These are phyloP conservation scores for Globomyces sp. DNA, from an alignment of 371 early-diverging fungal species.

Conservation along the genomic window DNA sequence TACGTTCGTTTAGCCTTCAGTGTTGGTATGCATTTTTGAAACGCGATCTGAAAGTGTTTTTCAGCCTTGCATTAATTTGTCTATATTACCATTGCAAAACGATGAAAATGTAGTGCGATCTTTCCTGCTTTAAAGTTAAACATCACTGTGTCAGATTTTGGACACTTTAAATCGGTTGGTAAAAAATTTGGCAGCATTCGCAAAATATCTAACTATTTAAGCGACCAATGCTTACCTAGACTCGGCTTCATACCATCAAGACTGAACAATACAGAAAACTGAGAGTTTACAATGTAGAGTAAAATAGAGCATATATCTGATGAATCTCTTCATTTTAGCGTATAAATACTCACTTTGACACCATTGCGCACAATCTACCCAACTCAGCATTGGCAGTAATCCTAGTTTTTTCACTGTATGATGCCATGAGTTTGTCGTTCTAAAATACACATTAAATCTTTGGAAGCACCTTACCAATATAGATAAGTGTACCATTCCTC, in stretches of 20 bases:
- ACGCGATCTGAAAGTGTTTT: not conserved
- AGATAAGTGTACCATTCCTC: slow-evolving; percentile 6
- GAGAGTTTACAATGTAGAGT: not conserved
- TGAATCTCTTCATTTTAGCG: not conserved
- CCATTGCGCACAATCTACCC: slow-evolving; percentile 8
- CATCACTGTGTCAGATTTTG: slow-evolving; percentile 5
- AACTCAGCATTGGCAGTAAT: not conserved
- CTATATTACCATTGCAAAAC: not conserved
- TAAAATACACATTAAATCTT: not conserved
- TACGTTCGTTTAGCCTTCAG: not conserved
- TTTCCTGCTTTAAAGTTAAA: slow-evolving; percentile 15
- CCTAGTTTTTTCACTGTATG: not conserved
- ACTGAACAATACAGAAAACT: not conserved
- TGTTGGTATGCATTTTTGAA: not conserved
- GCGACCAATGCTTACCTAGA: slow-evolving; percentile 1
- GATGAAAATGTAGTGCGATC: slow-evolving; percentile 3
- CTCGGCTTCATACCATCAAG: not conserved
- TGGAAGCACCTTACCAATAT: not conserved
- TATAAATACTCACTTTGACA: not conserved
- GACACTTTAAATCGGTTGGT: not conserved
- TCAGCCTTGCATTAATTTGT: not conserved
- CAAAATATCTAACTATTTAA: not conserved
- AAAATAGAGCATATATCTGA: not conserved
- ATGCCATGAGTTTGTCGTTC: not conserved
- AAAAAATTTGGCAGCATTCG: not conserved